Conservation (phyloP, 202 grass and related monocot species). For the Brachypodium distachyon region DNA sequence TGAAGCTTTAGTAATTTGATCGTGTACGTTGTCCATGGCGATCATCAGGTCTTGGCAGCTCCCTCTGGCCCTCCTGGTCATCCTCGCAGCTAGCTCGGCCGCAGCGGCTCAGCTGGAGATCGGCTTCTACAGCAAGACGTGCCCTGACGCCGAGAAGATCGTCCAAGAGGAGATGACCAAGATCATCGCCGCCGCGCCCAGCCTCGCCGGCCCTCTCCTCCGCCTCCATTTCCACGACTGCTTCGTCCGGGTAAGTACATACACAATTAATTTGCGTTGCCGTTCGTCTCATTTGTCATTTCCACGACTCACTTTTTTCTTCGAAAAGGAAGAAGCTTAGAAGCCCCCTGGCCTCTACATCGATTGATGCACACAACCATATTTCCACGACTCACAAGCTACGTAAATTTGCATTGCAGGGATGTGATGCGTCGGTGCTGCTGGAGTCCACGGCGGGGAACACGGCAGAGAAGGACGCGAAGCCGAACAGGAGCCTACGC, state of each 20-base stretch:
- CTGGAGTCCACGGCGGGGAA: conserved; percentile 23
- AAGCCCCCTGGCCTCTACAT: too few species aligned
- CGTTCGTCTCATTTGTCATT: background rate
- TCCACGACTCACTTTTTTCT: too few species aligned
- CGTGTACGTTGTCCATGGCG: background rate
- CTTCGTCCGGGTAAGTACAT: conserved; percentile 50
- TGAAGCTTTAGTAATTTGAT: too few species aligned
- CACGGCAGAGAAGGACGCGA: conserved; percentile 39
- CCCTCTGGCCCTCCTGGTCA: background rate
- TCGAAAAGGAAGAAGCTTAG: too few species aligned
- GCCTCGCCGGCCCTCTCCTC: conserved; percentile 56
- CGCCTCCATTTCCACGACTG: conserved; percentile 77
- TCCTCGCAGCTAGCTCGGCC: background rate
- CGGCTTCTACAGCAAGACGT: conserved; percentile 31
- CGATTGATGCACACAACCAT: too few species aligned
- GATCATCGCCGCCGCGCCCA: conserved; percentile 40
- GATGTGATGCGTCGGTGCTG: conserved; percentile 55
- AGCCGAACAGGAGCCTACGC: conserved; percentile 32
- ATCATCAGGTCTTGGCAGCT: background rate
- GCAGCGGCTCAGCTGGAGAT: conserved; percentile 16
- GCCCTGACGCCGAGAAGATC: background rate
- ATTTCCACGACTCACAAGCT: background rate
- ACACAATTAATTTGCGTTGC: too few species aligned
- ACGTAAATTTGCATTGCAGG: conserved; percentile 7
- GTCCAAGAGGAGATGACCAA: background rate